Evolutionary conservation across 2,329 filamentous ascomycete species (phyloP).

Genomic region (Trichoderma cornu-damae): DNA sequence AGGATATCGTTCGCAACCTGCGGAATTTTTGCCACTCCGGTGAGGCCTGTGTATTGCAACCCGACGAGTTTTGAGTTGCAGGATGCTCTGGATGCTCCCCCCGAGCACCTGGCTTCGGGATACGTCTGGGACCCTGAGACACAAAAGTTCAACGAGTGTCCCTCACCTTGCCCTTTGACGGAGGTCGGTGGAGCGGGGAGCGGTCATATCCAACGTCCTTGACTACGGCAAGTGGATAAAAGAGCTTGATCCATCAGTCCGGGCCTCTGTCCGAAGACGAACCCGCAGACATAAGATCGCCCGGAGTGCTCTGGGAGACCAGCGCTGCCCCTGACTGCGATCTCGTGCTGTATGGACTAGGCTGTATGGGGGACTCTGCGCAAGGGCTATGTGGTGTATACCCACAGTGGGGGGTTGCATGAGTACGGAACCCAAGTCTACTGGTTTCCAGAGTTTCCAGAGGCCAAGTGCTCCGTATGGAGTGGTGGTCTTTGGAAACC

Average conservation of each 20-base stretch:
- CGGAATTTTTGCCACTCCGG: slow-evolving; percentile 43
- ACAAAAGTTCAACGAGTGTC: slow-evolving; percentile 23
- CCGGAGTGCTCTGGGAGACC: slow-evolving; percentile 28
- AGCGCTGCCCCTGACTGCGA: slow-evolving; percentile 10
- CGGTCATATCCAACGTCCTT: slow-evolving; percentile 41
- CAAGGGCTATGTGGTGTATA: slow-evolving; percentile 27
- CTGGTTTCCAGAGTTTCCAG: slow-evolving; percentile 35
- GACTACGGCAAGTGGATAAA: slow-evolving; percentile 51
- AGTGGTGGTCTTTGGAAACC: slow-evolving; percentile 38
- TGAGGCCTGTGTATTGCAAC: slow-evolving; percentile 46
- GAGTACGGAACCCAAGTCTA: slow-evolving; percentile 28
- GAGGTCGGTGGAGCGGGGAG: slow-evolving; percentile 39
- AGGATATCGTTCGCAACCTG: slow-evolving; percentile 39
- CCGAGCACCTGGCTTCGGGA: slow-evolving; percentile 36
- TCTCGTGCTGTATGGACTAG: slow-evolving; percentile 28
- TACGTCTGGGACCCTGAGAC: slow-evolving; percentile 37
- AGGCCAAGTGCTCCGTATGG: slow-evolving; percentile 31
- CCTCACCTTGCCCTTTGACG: slow-evolving; percentile 25
- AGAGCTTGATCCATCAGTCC: slow-evolving; percentile 38
- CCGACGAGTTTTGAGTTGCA: slow-evolving; percentile 35
- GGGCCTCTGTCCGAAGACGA: slow-evolving; percentile 25
- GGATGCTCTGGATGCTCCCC: slow-evolving; percentile 27
- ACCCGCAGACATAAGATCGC: slow-evolving; percentile 29
- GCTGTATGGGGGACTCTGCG: slow-evolving; percentile 29
- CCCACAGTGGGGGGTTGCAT: slow-evolving; percentile 29